phyloP scores from a whole-genome alignment of 306 rosid species.

The Gillenia trifoliata region DNA sequence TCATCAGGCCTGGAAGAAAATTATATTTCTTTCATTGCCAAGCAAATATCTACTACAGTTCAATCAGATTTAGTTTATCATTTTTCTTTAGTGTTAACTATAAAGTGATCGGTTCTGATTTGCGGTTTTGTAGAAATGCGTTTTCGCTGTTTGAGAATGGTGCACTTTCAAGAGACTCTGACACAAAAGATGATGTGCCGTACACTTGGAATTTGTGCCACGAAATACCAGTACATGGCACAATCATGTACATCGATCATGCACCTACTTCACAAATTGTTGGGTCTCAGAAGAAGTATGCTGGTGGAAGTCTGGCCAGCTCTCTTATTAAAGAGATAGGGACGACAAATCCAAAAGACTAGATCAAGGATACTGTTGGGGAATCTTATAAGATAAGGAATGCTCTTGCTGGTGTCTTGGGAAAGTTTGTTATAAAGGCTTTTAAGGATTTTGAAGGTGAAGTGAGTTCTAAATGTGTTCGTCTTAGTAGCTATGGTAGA shows the following conservation, averaged over 20 bases:
- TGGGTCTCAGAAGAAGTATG: conserved; percentile 73
- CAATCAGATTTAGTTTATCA: too few species aligned
- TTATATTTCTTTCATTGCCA: conserved; percentile 68
- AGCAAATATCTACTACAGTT: too few species aligned
- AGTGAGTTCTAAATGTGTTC: conserved; percentile 64
- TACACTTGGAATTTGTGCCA: conserved; percentile 80
- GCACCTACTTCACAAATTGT: conserved; percentile 81
- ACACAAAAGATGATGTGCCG: conserved; percentile 73
- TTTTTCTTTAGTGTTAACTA: conserved; percentile 2
- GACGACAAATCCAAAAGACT: conserved; percentile 87
- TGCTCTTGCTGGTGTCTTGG: conserved; percentile 82
- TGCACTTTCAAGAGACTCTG: conserved; percentile 55
- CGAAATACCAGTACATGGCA: conserved; percentile 75
- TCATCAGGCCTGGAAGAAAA: conserved; percentile 64
- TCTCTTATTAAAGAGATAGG: conserved; percentile 85
- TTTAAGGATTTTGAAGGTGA: conserved; percentile 81
- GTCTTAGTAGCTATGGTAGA: too few species aligned
- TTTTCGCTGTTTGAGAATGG: conserved; percentile 80
- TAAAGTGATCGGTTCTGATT: conserved; percentile 15
- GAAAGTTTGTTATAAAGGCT: conserved; percentile 78
- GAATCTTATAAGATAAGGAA: conserved; percentile 92
- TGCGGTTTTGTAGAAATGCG: conserved; percentile 43
- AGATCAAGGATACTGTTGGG: conserved; percentile 75
- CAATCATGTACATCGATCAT: conserved; percentile 86
- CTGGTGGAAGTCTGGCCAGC: conserved; percentile 77